Percentiles rank a stretch among this genome's conserved stretches.
Conservation (phyloP, 352 stramenopile genomes). For the Globisporangium solare region DNA sequence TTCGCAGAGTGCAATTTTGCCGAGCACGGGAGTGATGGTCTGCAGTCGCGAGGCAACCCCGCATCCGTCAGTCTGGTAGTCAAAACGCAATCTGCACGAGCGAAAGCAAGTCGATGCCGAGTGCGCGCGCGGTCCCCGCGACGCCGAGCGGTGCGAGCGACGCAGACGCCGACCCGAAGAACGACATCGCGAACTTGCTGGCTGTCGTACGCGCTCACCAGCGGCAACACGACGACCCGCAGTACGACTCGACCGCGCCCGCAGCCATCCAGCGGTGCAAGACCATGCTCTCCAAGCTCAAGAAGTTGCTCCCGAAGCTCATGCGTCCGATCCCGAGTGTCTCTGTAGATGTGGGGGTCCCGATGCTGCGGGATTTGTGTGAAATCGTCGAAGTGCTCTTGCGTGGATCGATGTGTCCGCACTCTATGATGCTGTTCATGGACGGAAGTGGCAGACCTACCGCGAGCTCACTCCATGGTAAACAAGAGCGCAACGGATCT, state of each 20-base stretch:
- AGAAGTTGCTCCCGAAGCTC: constrained; percentile 64
- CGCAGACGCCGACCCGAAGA: constrained; percentile 32
- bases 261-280: constrained; percentile 50
- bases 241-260: constrained; percentile 30
- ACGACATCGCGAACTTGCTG: constrained; percentile 45
- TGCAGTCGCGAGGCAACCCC: not conserved
- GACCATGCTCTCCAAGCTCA: constrained; percentile 62
- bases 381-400: constrained; percentile 49
- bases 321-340: constrained; percentile 45
- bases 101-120: constrained; percentile 6
- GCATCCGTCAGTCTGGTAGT: not conserved
- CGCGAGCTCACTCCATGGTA: not conserved
- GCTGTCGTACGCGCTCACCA: constrained; percentile 39
- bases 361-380: constrained; percentile 51
- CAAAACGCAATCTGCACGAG: constrained; percentile 7
- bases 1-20: not conserved
- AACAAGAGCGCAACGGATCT: not conserved
- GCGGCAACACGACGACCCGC: constrained; percentile 35
- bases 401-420: constrained; percentile 38
- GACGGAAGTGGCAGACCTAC: constrained; percentile 13
- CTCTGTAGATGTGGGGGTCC: constrained; percentile 21
- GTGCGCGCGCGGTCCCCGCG: constrained; percentile 8
- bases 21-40: not conserved
- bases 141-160: constrained; percentile 1
- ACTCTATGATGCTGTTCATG: constrained; percentile 59